Evolutionary conservation across 805 yeast species (phyloP).

Genomic region (Naumovozyma baii): DNA sequence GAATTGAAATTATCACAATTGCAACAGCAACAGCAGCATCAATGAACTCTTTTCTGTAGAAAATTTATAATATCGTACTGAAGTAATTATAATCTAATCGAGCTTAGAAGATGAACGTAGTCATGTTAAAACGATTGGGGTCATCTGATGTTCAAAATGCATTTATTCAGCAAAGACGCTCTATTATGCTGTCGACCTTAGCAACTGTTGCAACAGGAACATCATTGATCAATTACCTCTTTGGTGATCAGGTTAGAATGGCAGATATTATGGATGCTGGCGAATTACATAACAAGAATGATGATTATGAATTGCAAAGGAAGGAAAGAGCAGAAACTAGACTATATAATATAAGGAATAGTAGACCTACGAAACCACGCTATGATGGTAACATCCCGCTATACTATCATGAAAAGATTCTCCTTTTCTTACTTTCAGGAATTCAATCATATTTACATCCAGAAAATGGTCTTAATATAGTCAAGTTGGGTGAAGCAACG

Average conservation of each 20-base stretch:
- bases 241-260: slow-evolving; percentile 39
- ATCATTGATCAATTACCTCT: slow-evolving; percentile 17
- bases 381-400: slow-evolving; percentile 79
- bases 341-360: slow-evolving; percentile 15
- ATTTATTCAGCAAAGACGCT: no score
- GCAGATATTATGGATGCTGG: slow-evolving; percentile 48
- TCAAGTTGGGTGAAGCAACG: slow-evolving; percentile 83
- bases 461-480: slow-evolving; percentile 63
- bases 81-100: no score
- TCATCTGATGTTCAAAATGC: not conserved
- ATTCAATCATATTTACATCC: slow-evolving; percentile 71
- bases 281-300: slow-evolving; percentile 24
- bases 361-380: slow-evolving; percentile 27
- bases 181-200: not conserved
- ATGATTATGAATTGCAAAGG: slow-evolving; percentile 30
- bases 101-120: no score
- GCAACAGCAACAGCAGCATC: not conserved
- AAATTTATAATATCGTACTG: no score
- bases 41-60: no score
- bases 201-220: slow-evolving; percentile 4
- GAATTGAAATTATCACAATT: slow-evolving; percentile 6
- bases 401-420: slow-evolving; percentile 46
- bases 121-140: no score
- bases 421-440: slow-evolving; percentile 65
- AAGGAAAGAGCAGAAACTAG: slow-evolving; percentile 27